These are phyloP conservation scores for Aleurites moluccanus DNA, from an alignment of 441 rosid genomes.

Conservation along the genomic window DNA sequence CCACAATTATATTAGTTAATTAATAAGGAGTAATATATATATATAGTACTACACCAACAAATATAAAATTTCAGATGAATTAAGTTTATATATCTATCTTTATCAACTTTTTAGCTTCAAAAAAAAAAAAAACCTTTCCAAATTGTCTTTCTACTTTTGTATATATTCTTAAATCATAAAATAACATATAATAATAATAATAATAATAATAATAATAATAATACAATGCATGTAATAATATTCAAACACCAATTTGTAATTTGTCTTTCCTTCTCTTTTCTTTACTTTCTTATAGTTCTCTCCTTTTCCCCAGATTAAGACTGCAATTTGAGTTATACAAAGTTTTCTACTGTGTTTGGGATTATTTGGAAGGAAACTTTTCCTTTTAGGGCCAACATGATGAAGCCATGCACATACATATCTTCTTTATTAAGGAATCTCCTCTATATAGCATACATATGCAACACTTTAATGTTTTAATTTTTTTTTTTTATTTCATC, in stretches of 20 bases:
- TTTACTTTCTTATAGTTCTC: constrained; percentile 1
- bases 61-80: neutral
- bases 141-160: constrained; percentile 22
- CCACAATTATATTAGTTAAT: no score
- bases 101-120: constrained; percentile 21
- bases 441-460: neutral
- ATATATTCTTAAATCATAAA: constrained; percentile 16
- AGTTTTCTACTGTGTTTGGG: constrained; percentile 22
- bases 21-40: no score
- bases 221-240: neutral
- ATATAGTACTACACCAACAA: neutral
- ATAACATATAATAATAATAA: neutral
- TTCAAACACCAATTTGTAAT: constrained; percentile 24
- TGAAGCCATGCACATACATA: constrained; percentile 9
- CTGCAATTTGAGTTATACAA: constrained; percentile 27
- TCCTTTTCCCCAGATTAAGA: constrained; percentile 27
- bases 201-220: no score
- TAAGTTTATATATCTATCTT: constrained; percentile 14
- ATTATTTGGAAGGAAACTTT: constrained; percentile 7
- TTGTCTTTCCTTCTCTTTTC: constrained; percentile 27
- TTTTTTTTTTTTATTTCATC: no score
- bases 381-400: neutral
- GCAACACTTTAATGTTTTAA: no score
- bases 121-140: constrained; percentile 1
- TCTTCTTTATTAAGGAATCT: constrained; percentile 31